Evolutionary conservation across 345 rosid species (phyloP), one percentile per base, ranked within the genome.

Genomic region (Brassica carinata): DNA sequence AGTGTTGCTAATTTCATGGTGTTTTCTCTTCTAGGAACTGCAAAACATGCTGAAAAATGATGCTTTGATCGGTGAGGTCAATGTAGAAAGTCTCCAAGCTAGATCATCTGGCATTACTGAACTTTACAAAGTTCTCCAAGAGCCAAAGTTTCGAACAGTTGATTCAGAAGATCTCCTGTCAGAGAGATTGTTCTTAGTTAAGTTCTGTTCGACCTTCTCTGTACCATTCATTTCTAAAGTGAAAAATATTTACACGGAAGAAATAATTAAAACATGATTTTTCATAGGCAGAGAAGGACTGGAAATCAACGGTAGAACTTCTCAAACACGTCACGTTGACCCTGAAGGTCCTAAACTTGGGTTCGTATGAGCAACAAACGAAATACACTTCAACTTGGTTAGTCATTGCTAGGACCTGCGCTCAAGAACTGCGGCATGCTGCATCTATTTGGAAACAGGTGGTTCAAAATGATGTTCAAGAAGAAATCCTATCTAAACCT

Each of bases 371-470:
- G 82, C 91, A 89, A 67, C 92, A 89, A 69, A 82, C 72, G 14
- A 70, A 63, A 29, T 93, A 90, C 79, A 83, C 86, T 66, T 90
- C 91, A 43, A 76, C 88, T 0, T 96, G 99, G 99, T 85, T 76
- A 7, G 79, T 36, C 59, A 85, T 96, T 75, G 75, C 90, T 75
- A 85, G 88, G 6, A 61, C 83, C 59, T 96, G 99, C 85, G 86
- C 82, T 69, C 85, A 71, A 76, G 99, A 92, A 88, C 85, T 96
- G 83, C 85, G 77, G 73, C 95, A 90, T 40, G 99, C 97, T 81
- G 85, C 91, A 72, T 79, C 75, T 13, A 87, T 94, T 67, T 96
- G 99, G 99, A 87, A 84, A 78, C 88, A 88, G 70, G 84, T 87
- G 76, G 64, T 83, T 18, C 70, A 85, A 74, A 83, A 89, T 69